phyloP scores from a whole-genome alignment of 2,329 filamentous ascomycete genomes.

The Colletotrichum gigasporum region DNA sequence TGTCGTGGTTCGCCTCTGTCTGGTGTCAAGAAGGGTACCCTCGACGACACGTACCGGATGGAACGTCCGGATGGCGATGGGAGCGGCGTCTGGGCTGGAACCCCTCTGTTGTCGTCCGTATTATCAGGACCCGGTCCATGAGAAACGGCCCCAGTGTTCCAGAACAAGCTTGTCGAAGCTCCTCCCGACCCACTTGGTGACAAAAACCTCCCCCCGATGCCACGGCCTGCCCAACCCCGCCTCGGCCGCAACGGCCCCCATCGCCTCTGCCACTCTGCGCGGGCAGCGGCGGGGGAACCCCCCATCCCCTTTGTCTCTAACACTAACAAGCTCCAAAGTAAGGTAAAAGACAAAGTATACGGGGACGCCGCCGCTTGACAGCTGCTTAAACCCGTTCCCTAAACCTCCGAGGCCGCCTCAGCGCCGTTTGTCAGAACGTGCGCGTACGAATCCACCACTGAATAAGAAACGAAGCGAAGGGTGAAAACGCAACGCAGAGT shows the following conservation, averaged over 20 bases:
- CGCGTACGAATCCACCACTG: background rate
- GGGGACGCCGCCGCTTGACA: background rate
- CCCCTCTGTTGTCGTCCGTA: background rate
- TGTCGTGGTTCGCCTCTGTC: constrained; percentile 12
- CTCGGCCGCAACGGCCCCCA: constrained; percentile 16
- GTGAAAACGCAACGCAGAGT: background rate
- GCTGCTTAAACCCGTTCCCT: background rate
- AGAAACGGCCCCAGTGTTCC: constrained; percentile 20
- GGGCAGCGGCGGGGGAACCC: background rate
- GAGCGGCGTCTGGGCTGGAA: background rate
- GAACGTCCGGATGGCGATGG: background rate
- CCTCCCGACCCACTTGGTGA: background rate
- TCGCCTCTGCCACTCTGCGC: constrained; percentile 5
- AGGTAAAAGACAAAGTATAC: background rate
- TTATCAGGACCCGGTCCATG: background rate
- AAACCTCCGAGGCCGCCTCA: background rate
- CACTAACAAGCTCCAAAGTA: constrained; percentile 10
- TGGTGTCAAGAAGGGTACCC: constrained; percentile 6
- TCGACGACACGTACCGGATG: constrained; percentile 5
- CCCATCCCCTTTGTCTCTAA: background rate
- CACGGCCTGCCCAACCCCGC: constrained; percentile 2
- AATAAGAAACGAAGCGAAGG: background rate
- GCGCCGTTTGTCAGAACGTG: constrained; percentile 2
- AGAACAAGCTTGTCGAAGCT: constrained; percentile 14
- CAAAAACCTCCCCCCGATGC: background rate